A percentile compares a stretch with the other conserved stretches of the same genome.
phyloP scores from a whole-genome alignment of 106 monocot species.

The Dactylorhiza incarnata region DNA sequence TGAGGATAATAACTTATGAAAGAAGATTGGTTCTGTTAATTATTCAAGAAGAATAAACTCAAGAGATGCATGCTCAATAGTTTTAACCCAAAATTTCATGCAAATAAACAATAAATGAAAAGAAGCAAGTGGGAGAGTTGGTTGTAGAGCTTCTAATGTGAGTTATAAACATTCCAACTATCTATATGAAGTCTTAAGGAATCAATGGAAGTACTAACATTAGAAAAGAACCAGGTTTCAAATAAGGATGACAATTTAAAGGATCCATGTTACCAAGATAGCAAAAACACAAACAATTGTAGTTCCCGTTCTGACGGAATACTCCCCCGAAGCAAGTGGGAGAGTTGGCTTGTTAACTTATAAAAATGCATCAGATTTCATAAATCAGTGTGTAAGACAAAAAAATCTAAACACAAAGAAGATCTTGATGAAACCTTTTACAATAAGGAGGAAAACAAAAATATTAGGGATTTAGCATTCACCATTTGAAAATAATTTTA shows the following conservation, averaged over 20 bases:
- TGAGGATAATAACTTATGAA: neutral
- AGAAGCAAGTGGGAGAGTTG: too few relatives aligned
- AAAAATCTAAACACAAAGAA: constrained; percentile 1
- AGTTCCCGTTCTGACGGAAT: constrained; percentile 56
- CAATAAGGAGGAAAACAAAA: neutral
- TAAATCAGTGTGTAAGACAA: neutral
- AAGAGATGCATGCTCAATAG: too few relatives aligned
- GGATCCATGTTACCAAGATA: constrained; percentile 46
- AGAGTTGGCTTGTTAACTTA: constrained; percentile 93
- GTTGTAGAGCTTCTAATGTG: too few relatives aligned
- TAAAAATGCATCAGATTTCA: neutral
- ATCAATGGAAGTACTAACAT: neutral
- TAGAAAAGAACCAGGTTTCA: neutral
- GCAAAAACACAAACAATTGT: too few relatives aligned
- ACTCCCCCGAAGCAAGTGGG: constrained; percentile 93
- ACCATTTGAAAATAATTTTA: neutral
- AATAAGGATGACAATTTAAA: neutral
- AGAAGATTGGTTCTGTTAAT: neutral
- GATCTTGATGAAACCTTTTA: neutral
- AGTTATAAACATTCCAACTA: too few relatives aligned
- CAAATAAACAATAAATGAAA: too few relatives aligned
- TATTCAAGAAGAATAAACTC: neutral
- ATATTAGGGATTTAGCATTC: constrained; percentile 3
- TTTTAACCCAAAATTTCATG: too few relatives aligned
- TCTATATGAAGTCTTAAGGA: neutral